phyloP scores from a whole-genome alignment of 2,329 filamentous ascomycete species.

The Venturia nashicola region DNA sequence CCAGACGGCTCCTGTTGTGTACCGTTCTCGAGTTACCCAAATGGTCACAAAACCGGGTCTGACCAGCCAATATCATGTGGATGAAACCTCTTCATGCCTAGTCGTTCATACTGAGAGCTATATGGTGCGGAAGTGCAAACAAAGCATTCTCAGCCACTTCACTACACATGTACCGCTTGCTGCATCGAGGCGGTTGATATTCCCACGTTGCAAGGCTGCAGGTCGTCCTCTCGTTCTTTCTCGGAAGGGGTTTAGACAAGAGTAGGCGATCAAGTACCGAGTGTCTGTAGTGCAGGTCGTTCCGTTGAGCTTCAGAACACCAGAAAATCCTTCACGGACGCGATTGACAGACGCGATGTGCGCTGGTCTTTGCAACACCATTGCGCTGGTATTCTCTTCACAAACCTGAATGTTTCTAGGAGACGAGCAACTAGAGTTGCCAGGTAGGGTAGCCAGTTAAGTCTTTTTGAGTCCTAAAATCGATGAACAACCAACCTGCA shows the following conservation, averaged over 20 bases:
- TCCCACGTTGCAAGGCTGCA: not conserved
- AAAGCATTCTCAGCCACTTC: not conserved
- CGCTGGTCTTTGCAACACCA: not conserved
- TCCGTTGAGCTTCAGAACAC: not conserved
- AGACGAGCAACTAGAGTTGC: not conserved
- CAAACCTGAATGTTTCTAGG: not conserved
- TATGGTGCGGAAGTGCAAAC: not conserved
- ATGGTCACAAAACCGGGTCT: not conserved
- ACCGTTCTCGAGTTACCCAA: not conserved
- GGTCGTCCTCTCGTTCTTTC: not conserved
- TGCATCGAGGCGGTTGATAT: no score
- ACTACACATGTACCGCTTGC: not conserved
- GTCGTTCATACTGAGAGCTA: not conserved
- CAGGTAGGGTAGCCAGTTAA: no score
- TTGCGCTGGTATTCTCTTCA: not conserved
- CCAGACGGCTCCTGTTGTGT: not conserved
- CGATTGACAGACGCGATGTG: not conserved
- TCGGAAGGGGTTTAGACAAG: not conserved
- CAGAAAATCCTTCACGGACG: not conserved
- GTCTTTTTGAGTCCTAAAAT: not conserved
- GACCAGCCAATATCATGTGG: not conserved
- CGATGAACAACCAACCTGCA: not conserved
- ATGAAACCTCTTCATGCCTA: not conserved
- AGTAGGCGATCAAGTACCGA: not conserved
- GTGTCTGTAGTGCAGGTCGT: no score